Evolutionary conservation across 257 asterid species (phyloP).

Genomic region (Mentha longifolia): DNA sequence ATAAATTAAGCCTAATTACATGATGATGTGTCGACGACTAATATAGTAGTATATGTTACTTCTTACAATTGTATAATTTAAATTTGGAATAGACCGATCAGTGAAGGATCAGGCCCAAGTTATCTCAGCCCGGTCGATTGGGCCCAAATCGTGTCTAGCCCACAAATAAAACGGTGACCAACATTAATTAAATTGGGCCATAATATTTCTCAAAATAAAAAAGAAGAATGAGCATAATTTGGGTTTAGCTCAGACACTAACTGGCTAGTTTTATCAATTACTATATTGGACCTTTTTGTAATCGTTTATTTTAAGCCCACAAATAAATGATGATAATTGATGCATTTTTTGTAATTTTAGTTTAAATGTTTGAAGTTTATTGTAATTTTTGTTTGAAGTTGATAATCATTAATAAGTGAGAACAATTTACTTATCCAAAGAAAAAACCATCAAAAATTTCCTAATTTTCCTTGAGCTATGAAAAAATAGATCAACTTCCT

Average conservation of each 20-base stretch:
- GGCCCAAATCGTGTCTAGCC: not conserved
- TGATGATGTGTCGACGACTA: not conserved
- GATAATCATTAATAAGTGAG: too few species aligned
- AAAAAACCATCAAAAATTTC: not conserved
- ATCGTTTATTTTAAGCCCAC: not conserved
- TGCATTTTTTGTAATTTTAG: too few species aligned
- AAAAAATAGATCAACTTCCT: not conserved
- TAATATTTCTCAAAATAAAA: too few species aligned
- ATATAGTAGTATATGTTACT: not conserved
- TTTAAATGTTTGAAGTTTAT: too few species aligned
- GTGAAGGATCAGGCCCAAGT: not conserved
- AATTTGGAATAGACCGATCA: not conserved
- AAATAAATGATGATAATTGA: not conserved
- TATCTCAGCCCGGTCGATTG: too few species aligned
- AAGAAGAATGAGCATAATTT: too few species aligned
- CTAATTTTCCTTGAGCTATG: not conserved
- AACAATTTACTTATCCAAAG: too few species aligned
- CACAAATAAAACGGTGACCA: not conserved
- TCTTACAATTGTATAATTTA: not conserved
- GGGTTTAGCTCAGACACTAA: too few species aligned
- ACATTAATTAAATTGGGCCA: not conserved
- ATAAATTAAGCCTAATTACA: not conserved
- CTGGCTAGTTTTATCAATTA: not conserved
- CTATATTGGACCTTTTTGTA: too few species aligned
- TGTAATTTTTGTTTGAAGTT: too few species aligned